Percentiles rank a stretch among this genome's conserved stretches.
phyloP scores from a whole-genome alignment of 2,329 filamentous ascomycete species.

The Didymosphaeria variabile region DNA sequence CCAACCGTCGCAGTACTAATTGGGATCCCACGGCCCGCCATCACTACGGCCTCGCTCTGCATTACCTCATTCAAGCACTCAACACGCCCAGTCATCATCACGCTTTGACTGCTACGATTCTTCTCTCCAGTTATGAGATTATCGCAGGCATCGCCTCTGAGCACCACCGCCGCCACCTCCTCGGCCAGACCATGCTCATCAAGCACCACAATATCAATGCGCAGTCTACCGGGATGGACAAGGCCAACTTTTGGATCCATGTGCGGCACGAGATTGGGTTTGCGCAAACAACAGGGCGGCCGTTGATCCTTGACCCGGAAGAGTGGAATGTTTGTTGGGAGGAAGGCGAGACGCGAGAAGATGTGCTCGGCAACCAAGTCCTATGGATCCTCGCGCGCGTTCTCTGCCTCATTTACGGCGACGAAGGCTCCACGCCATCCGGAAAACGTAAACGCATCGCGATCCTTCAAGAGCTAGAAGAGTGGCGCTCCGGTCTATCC shows the following conservation, averaged over 20 bases:
- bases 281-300: conserved; percentile 40
- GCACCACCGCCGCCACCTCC: conserved; percentile 41
- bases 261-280: conserved; percentile 44
- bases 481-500: conserved; percentile 37
- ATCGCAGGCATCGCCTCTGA: conserved; percentile 37
- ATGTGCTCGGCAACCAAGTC: conserved; percentile 43
- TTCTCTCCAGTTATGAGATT: conserved; percentile 47
- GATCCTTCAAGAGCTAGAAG: conserved; percentile 39
- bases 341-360: conserved; percentile 41
- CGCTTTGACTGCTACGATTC: conserved; percentile 44
- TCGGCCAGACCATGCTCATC: conserved; percentile 42
- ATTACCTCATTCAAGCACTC: conserved; percentile 40
- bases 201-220: conserved; percentile 40
- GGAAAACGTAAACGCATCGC: conserved; percentile 29
- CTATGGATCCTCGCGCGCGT: conserved; percentile 46
- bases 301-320: conserved; percentile 37
- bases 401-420: conserved; percentile 39
- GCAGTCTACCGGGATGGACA: conserved; percentile 37
- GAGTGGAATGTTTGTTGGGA: conserved; percentile 44
- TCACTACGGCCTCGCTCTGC: conserved; percentile 44
- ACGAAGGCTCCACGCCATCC: conserved; percentile 24
- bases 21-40: conserved; percentile 41
- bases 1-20: conserved; percentile 33
- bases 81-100: conserved; percentile 38
- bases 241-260: conserved; percentile 50